These are phyloP conservation scores for Falciphora oryzae DNA, from an alignment of 2,329 filamentous ascomycete genomes.

Conservation along the genomic window DNA sequence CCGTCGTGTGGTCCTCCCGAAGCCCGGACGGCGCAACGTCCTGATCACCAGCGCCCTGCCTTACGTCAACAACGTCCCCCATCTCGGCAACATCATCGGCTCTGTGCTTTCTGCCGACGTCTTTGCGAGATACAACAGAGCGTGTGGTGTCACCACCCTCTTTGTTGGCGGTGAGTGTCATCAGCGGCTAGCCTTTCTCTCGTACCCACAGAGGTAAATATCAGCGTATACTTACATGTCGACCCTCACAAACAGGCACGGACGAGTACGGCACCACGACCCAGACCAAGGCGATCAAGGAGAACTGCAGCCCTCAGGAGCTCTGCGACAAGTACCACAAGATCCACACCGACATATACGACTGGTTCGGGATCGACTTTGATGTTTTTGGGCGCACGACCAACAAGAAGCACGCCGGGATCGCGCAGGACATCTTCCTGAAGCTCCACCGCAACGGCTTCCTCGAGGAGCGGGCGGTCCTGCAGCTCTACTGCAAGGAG, in stretches of 20 bases:
- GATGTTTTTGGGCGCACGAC: conserved; percentile 72
- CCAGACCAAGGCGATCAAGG: conserved; percentile 78
- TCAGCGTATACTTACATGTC: not conserved
- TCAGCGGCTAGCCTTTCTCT: conserved; percentile 34
- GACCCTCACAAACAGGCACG: conserved; percentile 31
- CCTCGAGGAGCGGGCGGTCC: conserved; percentile 60
- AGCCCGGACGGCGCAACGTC: conserved; percentile 34
- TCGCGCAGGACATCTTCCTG: conserved; percentile 66
- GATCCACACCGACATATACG: conserved; percentile 76
- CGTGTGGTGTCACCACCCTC: conserved; percentile 50
- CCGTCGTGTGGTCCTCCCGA: conserved; percentile 12
- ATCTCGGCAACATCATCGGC: conserved; percentile 44
- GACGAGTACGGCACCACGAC: conserved; percentile 75
- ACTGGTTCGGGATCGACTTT: conserved; percentile 74
- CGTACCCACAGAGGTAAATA: not conserved
- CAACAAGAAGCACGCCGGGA: conserved; percentile 65
- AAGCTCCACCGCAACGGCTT: conserved; percentile 65
- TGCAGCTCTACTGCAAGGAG: conserved; percentile 65
- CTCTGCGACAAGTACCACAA: conserved; percentile 88
- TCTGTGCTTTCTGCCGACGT: conserved; percentile 46
- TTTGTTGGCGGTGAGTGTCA: conserved; percentile 44
- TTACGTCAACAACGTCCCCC: conserved; percentile 51
- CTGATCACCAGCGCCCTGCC: conserved; percentile 50
- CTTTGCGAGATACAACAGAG: conserved; percentile 40
- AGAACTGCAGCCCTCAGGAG: conserved; percentile 67